Evolutionary conservation across 1,139 yeast species (phyloP).

Genomic region (Nadsonia commutata): DNA sequence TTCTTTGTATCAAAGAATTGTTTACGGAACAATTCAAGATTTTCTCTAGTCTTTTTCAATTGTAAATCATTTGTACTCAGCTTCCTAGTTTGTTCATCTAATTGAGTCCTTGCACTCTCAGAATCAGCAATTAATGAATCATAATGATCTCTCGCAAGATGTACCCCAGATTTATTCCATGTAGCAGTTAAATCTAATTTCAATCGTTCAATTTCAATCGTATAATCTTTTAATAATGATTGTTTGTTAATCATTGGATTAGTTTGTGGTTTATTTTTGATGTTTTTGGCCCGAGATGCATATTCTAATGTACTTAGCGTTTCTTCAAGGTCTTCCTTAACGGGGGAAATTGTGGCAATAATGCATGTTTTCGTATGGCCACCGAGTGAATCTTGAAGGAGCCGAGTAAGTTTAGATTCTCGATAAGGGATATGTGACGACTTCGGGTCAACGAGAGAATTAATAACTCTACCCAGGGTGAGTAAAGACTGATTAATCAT

Average conservation of each 20-base stretch:
- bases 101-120: conserved; percentile 28
- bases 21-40: not conserved
- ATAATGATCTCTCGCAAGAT: conserved; percentile 37
- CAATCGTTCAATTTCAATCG: conserved; percentile 37
- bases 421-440: conserved; percentile 57
- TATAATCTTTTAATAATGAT: conserved; percentile 32
- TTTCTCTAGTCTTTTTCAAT: conserved; percentile 1
- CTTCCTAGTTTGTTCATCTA: conserved; percentile 23
- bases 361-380: conserved; percentile 63
- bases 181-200: conserved; percentile 47
- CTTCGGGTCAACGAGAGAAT: conserved; percentile 41
- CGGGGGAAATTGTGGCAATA: conserved; percentile 69
- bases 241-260: conserved; percentile 37
- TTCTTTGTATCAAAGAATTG: not conserved
- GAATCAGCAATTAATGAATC: conserved; percentile 26
- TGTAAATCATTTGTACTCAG: conserved; percentile 2
- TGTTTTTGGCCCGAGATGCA: conserved; percentile 58
- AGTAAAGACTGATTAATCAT: conserved; percentile 65
- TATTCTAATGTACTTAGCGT: conserved; percentile 67
- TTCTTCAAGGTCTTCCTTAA: conserved; percentile 53
- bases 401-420: conserved; percentile 61
- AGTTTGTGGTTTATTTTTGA: conserved; percentile 53
- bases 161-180: conserved; percentile 45
- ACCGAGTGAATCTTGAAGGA: conserved; percentile 65
- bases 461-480: conserved; percentile 69